Conservation (phyloP, 345 rosid species). For the Ceriops tagal region DNA sequence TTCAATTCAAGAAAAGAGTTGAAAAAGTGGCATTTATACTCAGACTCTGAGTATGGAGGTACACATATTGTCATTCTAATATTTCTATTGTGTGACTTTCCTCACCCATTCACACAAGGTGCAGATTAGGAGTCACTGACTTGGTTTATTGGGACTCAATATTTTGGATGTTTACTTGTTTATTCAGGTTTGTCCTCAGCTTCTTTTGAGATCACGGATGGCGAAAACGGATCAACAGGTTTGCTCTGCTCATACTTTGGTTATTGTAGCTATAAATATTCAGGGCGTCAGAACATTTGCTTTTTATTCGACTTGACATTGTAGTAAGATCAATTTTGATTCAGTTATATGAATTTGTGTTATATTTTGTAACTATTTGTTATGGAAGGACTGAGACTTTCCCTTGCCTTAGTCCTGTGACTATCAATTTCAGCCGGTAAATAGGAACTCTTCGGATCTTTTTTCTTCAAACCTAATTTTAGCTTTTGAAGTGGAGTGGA, state of each 20-base stretch:
- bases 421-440: too few relatives aligned
- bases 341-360: too few relatives aligned
- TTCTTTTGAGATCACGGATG: constrained; percentile 65
- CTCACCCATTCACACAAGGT: too few relatives aligned
- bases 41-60: constrained; percentile 97
- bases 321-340: neutral
- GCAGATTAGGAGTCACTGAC: too few relatives aligned
- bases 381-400: too few relatives aligned
- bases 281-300: neutral
- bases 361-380: too few relatives aligned
- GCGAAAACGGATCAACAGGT: constrained; percentile 49
- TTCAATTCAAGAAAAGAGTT: constrained; percentile 76
- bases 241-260: neutral
- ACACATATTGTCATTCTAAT: constrained; percentile 1
- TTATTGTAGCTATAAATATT: neutral
- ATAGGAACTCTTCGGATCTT: neutral
- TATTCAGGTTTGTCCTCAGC: constrained; percentile 78
- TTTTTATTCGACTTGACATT: neutral
- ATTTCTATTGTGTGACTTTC: too few relatives aligned
- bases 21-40: constrained; percentile 84
- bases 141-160: neutral
- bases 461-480: neutral
- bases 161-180: neutral
- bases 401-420: too few relatives aligned
- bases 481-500: neutral